Evolutionary conservation across 305 asterid genomes (phyloP).

Genomic region (Stenogyne calaminthoides): DNA sequence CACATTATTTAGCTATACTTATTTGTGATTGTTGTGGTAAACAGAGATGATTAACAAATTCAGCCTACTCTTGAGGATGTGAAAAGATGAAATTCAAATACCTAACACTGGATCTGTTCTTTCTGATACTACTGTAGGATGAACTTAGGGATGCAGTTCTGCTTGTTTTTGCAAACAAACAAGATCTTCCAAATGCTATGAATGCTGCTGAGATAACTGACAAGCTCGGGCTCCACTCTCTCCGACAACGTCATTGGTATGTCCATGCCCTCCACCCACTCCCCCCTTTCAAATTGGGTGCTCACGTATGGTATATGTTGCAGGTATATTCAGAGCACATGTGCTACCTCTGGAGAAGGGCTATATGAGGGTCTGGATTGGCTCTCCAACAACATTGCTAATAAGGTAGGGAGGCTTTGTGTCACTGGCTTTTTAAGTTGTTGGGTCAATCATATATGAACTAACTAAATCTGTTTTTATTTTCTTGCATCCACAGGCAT

Average conservation of each 20-base stretch:
- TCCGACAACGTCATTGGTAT: conserved; percentile 92
- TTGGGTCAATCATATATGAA: background rate
- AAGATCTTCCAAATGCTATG: conserved; percentile 98
- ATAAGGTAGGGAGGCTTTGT: conserved; percentile 43
- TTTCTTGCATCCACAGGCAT: conserved; percentile 40
- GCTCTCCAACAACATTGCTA: conserved; percentile 77
- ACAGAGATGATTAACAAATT: background rate
- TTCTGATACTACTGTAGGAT: conserved; percentile 41
- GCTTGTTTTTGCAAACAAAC: conserved; percentile 89
- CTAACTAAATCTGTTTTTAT: background rate
- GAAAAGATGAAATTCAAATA: background rate
- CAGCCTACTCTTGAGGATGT: background rate
- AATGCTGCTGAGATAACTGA: conserved; percentile 96
- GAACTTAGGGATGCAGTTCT: conserved; percentile 84
- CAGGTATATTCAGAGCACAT: conserved; percentile 81
- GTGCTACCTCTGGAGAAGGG: conserved; percentile 79
- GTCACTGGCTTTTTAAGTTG: background rate
- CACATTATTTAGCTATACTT: background rate
- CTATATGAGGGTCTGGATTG: conserved; percentile 71
- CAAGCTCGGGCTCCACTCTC: conserved; percentile 92
- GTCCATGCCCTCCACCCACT: background rate
- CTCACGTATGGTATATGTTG: conserved; percentile 14
- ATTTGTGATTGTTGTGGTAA: background rate
- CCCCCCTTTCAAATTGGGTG: background rate
- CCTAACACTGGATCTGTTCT: background rate